phyloP scores from a whole-genome alignment of 2,329 filamentous ascomycete genomes.

The Thelonectria olida region DNA sequence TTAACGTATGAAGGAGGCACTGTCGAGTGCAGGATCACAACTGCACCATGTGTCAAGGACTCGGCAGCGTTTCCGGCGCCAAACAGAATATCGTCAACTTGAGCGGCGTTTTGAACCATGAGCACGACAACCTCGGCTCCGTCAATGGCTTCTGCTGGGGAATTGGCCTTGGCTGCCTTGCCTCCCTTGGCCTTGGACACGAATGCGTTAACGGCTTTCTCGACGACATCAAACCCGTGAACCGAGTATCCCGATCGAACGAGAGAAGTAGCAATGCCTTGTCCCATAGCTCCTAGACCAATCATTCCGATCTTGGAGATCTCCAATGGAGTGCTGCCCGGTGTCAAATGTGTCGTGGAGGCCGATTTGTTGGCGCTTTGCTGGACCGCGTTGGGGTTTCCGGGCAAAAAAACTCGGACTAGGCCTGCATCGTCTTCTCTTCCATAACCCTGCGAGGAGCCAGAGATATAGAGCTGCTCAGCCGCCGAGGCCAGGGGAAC shows the following conservation, averaged over 20 bases:
- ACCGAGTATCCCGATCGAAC: slow-evolving; percentile 45
- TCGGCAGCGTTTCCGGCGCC: slow-evolving; percentile 40
- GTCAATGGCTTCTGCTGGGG: slow-evolving; percentile 41
- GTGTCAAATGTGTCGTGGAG: slow-evolving; percentile 22
- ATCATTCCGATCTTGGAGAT: slow-evolving; percentile 47
- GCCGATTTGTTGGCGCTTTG: slow-evolving; percentile 20
- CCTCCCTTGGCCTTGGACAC: slow-evolving; percentile 29
- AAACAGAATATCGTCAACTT: slow-evolving; percentile 46
- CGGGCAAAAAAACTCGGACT: slow-evolving; percentile 38
- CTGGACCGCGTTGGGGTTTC: slow-evolving; percentile 21
- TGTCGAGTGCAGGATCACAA: slow-evolving; percentile 29
- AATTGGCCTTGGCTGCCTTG: slow-evolving; percentile 32
- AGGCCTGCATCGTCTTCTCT: slow-evolving; percentile 41
- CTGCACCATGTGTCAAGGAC: slow-evolving; percentile 38
- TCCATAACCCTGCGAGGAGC: slow-evolving; percentile 39
- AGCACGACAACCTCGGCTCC: slow-evolving; percentile 44
- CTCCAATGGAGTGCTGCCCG: slow-evolving; percentile 31
- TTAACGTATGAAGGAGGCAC: slow-evolving; percentile 42
- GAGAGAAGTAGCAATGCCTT: slow-evolving; percentile 49
- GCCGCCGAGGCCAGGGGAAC: slow-evolving; percentile 46
- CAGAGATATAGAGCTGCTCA: slow-evolving; percentile 45
- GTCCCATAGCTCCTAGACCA: slow-evolving; percentile 50
- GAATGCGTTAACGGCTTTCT: slow-evolving; percentile 43
- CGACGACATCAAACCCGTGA: slow-evolving; percentile 46
- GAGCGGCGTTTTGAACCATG: slow-evolving; percentile 48